phyloP scores from a whole-genome alignment of 2,329 filamentous ascomycete species.

The Apiospora hydei region DNA sequence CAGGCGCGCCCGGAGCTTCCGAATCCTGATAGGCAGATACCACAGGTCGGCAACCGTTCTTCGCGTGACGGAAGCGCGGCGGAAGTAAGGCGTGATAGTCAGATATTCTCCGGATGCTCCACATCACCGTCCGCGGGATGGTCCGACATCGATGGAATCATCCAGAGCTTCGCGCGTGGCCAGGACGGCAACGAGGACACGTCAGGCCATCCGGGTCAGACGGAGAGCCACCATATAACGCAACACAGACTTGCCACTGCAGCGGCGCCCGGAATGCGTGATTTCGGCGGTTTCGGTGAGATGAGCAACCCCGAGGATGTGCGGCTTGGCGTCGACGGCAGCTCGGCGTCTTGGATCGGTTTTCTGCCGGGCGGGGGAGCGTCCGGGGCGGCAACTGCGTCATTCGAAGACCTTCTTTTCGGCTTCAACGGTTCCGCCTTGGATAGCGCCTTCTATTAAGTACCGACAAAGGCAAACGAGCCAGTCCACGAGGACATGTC shows the following conservation, averaged over 20 bases:
- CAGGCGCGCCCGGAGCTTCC: not conserved
- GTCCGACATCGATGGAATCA: slow-evolving; percentile 26
- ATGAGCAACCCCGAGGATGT: not conserved
- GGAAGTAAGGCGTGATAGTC: too few species aligned
- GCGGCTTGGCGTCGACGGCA: not conserved
- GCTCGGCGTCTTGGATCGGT: not conserved
- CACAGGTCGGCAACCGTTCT: not conserved
- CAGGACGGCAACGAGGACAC: not conserved
- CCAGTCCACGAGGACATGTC: not conserved
- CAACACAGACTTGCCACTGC: not conserved
- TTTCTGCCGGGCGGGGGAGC: not conserved
- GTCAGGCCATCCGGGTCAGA: not conserved
- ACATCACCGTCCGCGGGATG: not conserved
- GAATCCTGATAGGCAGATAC: not conserved
- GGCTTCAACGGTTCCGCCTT: slow-evolving; percentile 21
- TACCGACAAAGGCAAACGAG: not conserved
- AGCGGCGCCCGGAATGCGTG: not conserved
- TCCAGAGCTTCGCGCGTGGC: slow-evolving; percentile 23
- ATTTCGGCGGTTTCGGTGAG: not conserved
- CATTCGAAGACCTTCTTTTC: slow-evolving; percentile 24
- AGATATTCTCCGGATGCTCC: not conserved
- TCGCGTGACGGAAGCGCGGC: not conserved
- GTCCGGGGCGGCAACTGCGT: not conserved
- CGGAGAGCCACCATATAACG: not conserved
- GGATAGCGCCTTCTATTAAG: not conserved